Conservation (phyloP, 768 basidiomycete genomes). For the Trametes meyenii region DNA sequence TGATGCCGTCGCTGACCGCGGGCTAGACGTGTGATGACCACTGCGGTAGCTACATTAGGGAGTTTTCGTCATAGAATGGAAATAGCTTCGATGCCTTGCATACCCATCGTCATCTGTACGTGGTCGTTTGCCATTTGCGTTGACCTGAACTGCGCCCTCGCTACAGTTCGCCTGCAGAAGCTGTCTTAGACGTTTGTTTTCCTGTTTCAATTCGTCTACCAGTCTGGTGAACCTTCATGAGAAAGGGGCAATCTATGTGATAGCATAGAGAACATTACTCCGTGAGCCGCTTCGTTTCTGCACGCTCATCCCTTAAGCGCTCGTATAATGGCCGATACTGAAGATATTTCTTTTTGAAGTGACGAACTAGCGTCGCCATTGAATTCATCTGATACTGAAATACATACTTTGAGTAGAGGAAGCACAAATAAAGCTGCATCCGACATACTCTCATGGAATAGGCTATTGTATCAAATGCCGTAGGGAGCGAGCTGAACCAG, state of each 20-base stretch:
- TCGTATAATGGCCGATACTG: constrained; percentile 59
- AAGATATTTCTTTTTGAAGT: constrained; percentile 59
- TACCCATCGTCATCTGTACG: constrained; percentile 51
- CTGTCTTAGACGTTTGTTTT: constrained; percentile 53
- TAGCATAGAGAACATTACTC: constrained; percentile 39
- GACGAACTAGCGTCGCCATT: constrained; percentile 66
- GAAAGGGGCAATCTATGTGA: background rate
- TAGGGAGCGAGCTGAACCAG: constrained; percentile 73
- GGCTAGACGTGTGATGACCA: constrained; percentile 52
- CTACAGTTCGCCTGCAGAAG: constrained; percentile 34
- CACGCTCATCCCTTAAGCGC: constrained; percentile 50
- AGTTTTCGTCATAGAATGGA: no score
- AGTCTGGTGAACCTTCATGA: constrained; percentile 33
- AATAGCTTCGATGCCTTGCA: constrained; percentile 24
- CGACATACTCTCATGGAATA: constrained; percentile 63
- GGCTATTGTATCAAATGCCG: constrained; percentile 63
- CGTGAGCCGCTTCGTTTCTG: constrained; percentile 49
- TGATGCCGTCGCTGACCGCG: constrained; percentile 57
- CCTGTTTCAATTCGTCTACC: constrained; percentile 49
- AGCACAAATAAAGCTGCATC: background rate
- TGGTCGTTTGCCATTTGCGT: constrained; percentile 68
- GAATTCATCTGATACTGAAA: constrained; percentile 78
- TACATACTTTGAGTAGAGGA: background rate
- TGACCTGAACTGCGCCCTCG: constrained; percentile 43
- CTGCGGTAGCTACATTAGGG: constrained; percentile 14